These are phyloP conservation scores for Wallacemonas sp. DNA, from an alignment of 208 protist genomes.

Conservation along the genomic window DNA sequence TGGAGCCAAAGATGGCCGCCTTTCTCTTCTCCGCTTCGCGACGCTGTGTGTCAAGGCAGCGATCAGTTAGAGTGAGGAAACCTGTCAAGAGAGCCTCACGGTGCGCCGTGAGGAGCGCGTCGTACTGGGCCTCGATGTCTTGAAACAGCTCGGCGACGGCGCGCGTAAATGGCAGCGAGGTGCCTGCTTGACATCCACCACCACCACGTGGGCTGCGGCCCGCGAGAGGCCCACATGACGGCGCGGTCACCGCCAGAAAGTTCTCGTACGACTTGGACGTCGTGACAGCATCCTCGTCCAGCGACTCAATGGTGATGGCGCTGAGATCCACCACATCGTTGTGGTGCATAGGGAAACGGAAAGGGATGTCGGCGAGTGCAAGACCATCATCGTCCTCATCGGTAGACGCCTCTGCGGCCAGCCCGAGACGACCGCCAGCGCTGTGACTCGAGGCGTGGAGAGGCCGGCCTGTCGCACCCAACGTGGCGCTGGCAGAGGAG, in stretches of 20 bases:
- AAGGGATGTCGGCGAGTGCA: not conserved
- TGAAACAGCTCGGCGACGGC: not conserved
- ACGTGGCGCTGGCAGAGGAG: too few relatives aligned
- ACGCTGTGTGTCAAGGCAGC: constrained; percentile 8
- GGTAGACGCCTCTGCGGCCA: not conserved
- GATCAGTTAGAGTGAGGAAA: constrained; percentile 18
- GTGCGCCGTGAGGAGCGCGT: constrained; percentile 17
- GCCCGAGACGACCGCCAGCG: not conserved
- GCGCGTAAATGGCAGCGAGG: not conserved
- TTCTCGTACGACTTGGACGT: constrained; percentile 13
- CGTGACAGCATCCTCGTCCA: constrained; percentile 3
- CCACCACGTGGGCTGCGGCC: not conserved
- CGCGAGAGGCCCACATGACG: not conserved
- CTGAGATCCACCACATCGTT: constrained; percentile 1
- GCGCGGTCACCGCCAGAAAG: not conserved
- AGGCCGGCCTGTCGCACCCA: too few relatives aligned
- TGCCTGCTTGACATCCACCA: not conserved
- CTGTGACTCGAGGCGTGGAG: too few relatives aligned
- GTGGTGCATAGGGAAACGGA: not conserved
- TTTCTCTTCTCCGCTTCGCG: not conserved
- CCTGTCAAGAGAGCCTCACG: constrained; percentile 1
- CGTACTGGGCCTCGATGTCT: not conserved
- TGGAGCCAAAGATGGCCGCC: constrained; percentile 10
- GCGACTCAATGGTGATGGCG: constrained; percentile 5
- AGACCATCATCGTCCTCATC: not conserved